Base-by-base conservation (phyloP, 345 rosid genomes). In the Lenwebbia sp. region DNA sequence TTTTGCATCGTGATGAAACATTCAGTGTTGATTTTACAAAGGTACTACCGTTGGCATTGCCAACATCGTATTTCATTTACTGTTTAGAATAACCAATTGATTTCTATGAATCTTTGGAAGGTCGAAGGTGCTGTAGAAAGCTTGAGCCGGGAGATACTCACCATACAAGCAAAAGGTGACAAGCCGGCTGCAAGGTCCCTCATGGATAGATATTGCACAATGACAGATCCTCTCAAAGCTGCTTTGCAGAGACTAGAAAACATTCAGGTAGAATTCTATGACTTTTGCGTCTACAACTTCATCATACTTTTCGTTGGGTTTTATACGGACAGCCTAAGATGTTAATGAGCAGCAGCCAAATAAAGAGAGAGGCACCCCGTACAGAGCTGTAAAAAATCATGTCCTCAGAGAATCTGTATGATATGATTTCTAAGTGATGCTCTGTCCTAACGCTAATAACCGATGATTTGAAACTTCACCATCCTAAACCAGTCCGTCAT, bases 101-200 rank as follows among this genome's bases (percentile, higher is more conserved):
- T 86, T 22, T 85, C 82, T 53, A 87, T 85, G 41, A 56, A 49
- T 23, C 85, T 40, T 87, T 83, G 83, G 28, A 88, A 95, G 99
- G 91, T 94, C 51, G 95, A 94, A 91, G 92, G 74, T 84, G 97
- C 96, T 11, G 98, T 94, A 41, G 96, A 95, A 91, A 94, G 98
- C 91, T 90, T 96, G 90, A 92, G 98, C 90, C 92, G 91, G 85
- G 96, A 94, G 89, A 91, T 95, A 87, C 94, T 96, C 75, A 95
- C 96, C 13, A 92, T 94, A 85, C 98, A 95, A 85, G 99, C 98
- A 84, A 92, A 89, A 89, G 99, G 96, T 85, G 98, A 95, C 90
- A 96, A 95, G 89, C 90, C 44, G 49, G 96, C 95, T 87, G 97
- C 98, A 86, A 89, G 85, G 37, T 88, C 85, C 74, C 99, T 95